Evolutionary conservation across 805 yeast species (phyloP), one percentile per base, ranked within the genome.

Genomic region (Candida nonsorbophila): DNA sequence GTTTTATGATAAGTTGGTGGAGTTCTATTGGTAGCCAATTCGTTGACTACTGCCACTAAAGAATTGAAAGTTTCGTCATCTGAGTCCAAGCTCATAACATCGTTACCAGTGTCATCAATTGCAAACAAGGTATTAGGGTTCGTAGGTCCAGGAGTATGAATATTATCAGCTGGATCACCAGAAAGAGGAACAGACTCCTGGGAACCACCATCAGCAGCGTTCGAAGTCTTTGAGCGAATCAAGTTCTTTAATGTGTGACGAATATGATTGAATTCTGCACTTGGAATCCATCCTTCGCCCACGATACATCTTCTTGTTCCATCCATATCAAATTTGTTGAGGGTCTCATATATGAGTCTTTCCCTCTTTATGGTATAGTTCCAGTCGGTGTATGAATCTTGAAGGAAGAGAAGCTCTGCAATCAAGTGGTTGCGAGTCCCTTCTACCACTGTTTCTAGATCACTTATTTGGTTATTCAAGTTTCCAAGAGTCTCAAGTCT

Each of bases 271-370:
- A 77, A 55, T 35, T 77, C 82, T 31, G 63, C 62, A 7, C 58
- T 58, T 20, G 87, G 87, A 20, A 74, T 72, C 94, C 84, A 81
- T 25, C 85, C 86, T 63, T 77, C 85, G 18, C 77, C 84, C 29
- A 74, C 81, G 27, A 75, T 66, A 49, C 79, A 79, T 47, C 75
- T 71, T 51, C 86, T 69, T 24, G 72, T 71, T 31, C 69, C 58
- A 51, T 83, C 92, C 49, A 74, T 79, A 43, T 80, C 78, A 44
- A 84, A 83, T 35, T 63, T 64, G 52, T 80, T 79, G 60, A 81
- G 64, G 3, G 73, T 62, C 34, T 71, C 68, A 48, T 66, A 79
- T 23, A 79, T 76, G 14, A 71, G 53, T 40, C 73, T 71, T 42
- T 81, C 88, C 25, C 76, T 54, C 30, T 69, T 64, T 29, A 77